phyloP scores from a whole-genome alignment of 129 eudicot species.

The Arctium lappa region DNA sequence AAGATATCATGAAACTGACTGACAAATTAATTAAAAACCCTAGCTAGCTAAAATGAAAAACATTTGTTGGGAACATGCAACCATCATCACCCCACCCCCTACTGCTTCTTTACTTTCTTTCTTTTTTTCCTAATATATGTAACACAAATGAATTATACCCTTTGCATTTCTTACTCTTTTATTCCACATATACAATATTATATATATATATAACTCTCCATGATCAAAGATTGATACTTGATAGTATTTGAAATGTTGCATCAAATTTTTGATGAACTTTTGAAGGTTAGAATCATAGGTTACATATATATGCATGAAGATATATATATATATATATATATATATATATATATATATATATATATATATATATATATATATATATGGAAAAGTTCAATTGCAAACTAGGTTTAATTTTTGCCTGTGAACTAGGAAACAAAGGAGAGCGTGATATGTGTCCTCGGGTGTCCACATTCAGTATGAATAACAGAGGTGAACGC shows the following conservation, averaged over 20 bases:
- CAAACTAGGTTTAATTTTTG: too few species aligned
- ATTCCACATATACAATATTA: too few species aligned
- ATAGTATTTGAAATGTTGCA: not conserved
- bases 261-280: too few species aligned
- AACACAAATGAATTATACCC: not conserved
- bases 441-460: too few species aligned
- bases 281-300: not conserved
- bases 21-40: slow-evolving; percentile 2
- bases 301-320: not conserved
- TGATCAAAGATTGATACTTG: too few species aligned
- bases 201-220: too few species aligned
- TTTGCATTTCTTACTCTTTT: too few species aligned
- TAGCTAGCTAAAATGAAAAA: not conserved
- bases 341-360: not conserved
- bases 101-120: not conserved
- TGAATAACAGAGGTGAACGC: too few species aligned
- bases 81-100: not conserved
- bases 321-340: not conserved
- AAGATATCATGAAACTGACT: slow-evolving; percentile 33
- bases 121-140: not conserved
- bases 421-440: too few species aligned
- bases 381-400: too few species aligned
- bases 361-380: not conserved
- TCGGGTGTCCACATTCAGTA: too few species aligned
- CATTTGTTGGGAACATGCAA: slow-evolving; percentile 29